phyloP scores from a whole-genome alignment of 306 rosid genomes.

The Dalbergia cultrata region DNA sequence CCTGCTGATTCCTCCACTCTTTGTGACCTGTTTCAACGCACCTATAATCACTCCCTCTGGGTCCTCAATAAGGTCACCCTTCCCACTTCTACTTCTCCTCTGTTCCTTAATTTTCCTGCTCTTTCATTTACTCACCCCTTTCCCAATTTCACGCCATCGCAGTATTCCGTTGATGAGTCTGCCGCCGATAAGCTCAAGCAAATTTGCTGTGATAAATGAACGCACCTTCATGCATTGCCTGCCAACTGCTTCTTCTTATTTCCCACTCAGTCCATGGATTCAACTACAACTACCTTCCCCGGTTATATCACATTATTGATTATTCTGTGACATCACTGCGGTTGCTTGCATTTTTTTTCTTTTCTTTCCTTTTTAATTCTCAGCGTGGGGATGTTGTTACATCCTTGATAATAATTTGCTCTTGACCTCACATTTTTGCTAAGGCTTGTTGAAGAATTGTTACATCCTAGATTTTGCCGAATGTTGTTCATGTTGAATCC shows the following conservation, averaged over 20 bases:
- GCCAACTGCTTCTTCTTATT: conserved; percentile 59
- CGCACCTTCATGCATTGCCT: background rate
- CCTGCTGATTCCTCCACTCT: conserved; percentile 51
- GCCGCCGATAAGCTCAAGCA: conserved; percentile 70
- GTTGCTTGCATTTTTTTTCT: background rate
- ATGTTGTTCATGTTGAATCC: too few relatives aligned
- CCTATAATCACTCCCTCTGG: conserved; percentile 76
- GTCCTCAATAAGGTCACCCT: conserved; percentile 74
- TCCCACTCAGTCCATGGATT: background rate
- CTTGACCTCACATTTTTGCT: background rate
- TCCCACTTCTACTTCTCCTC: background rate
- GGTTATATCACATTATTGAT: background rate
- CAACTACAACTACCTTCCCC: background rate
- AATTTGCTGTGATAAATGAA: conserved; percentile 45
- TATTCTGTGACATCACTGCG: background rate
- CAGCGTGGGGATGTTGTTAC: too few relatives aligned
- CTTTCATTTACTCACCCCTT: background rate
- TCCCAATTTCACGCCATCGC: conserved; percentile 37
- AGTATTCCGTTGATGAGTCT: conserved; percentile 79
- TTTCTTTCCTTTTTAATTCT: too few relatives aligned
- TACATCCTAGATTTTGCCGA: too few relatives aligned
- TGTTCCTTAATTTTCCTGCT: too few relatives aligned
- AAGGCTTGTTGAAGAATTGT: background rate
- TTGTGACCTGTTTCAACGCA: conserved; percentile 43
- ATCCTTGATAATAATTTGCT: too few relatives aligned